These are phyloP conservation scores for Spathaspora jeffriesii DNA, from an alignment of 1,139 yeast genomes.

Conservation along the genomic window DNA sequence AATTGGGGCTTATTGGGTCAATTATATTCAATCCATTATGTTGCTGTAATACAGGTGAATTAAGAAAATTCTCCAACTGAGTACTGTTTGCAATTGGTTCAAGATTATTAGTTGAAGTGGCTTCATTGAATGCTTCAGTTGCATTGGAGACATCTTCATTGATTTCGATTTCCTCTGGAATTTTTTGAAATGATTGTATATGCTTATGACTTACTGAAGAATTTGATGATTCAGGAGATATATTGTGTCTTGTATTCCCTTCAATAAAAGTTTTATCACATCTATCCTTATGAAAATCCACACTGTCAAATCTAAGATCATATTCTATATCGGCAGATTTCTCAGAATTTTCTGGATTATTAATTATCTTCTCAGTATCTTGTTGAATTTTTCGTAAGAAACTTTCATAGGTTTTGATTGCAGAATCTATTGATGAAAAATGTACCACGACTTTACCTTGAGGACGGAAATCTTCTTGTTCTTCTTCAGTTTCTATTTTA, in stretches of 20 bases:
- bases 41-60: slow-evolving; percentile 8
- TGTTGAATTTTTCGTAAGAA: slow-evolving; percentile 24
- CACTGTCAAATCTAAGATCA: slow-evolving; percentile 18
- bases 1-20: slow-evolving; percentile 16
- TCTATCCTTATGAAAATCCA: slow-evolving; percentile 34
- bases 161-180: slow-evolving; percentile 9
- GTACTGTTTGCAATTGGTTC: slow-evolving; percentile 10
- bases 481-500: slow-evolving; percentile 8
- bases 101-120: slow-evolving; percentile 5
- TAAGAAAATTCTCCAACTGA: slow-evolving; percentile 12
- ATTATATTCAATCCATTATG: slow-evolving; percentile 7
- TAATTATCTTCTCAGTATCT: slow-evolving; percentile 22
- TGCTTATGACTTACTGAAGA: background rate
- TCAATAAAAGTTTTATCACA: slow-evolving; percentile 30
- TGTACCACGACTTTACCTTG: slow-evolving; percentile 25
- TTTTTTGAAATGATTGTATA: slow-evolving; percentile 4
- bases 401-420: slow-evolving; percentile 38
- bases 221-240: slow-evolving; percentile 3
- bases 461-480: slow-evolving; percentile 6
- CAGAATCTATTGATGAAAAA: slow-evolving; percentile 42
- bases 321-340: slow-evolving; percentile 9
- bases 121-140: background rate
- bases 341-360: slow-evolving; percentile 13
- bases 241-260: background rate
- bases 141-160: slow-evolving; percentile 3